Percentiles rank a stretch among this genome's conserved stretches.
Conservation (phyloP, 257 asterid species). For the Scutellaria baicalensis region DNA sequence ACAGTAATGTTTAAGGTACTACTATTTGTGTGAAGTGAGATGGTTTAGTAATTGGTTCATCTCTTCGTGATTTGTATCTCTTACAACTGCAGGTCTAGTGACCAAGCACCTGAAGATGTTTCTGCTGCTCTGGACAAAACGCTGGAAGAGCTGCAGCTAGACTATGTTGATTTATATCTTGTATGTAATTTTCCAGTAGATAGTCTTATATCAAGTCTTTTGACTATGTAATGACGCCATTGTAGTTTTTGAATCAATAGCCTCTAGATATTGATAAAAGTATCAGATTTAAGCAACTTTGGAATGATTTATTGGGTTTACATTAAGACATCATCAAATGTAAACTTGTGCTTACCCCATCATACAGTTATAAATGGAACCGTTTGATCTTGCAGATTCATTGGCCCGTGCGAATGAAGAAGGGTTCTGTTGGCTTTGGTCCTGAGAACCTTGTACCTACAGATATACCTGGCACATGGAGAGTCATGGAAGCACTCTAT, state of each 20-base stretch:
- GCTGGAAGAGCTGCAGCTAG: conserved; percentile 66
- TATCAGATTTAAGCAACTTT: background rate
- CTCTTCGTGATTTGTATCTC: background rate
- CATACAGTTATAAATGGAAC: background rate
- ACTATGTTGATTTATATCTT: conserved; percentile 68
- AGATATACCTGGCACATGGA: conserved; percentile 72
- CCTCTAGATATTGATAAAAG: too few species aligned
- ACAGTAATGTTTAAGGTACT: background rate
- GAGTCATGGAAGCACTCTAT: conserved; percentile 65
- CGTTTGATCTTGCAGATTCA: conserved; percentile 43
- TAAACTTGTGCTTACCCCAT: background rate
- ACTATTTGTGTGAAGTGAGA: background rate
- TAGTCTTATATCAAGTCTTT: background rate
- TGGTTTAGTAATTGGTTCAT: background rate
- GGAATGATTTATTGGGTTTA: background rate
- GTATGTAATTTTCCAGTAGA: conserved; percentile 27
- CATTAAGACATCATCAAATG: background rate
- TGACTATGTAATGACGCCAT: background rate
- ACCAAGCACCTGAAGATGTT: conserved; percentile 78
- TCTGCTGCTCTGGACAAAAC: conserved; percentile 48
- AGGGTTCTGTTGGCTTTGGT: conserved; percentile 33
- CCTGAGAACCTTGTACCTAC: conserved; percentile 52
- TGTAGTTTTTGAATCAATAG: background rate
- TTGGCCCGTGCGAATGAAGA: conserved; percentile 67
- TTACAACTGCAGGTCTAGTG: conserved; percentile 37